Percentiles rank a stretch among this genome's conserved stretches.
These are phyloP conservation scores for Flueggea neowawraea DNA, from an alignment of 441 rosid species.

Conservation along the genomic window DNA sequence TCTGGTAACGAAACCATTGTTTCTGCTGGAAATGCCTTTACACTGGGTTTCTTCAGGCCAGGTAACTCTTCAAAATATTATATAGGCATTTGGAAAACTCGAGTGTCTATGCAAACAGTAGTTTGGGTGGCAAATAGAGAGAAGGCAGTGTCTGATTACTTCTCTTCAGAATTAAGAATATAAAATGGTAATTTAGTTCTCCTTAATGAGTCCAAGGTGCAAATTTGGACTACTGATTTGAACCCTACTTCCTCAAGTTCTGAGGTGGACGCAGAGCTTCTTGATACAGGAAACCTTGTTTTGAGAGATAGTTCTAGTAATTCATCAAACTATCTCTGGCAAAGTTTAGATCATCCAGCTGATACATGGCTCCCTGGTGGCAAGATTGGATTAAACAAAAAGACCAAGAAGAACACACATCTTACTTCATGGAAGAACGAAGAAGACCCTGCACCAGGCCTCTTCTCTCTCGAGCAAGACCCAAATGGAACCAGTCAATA, in stretches of 20 bases:
- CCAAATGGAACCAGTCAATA: constrained; percentile 47
- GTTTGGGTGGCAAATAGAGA: constrained; percentile 55
- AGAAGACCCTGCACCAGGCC: constrained; percentile 65
- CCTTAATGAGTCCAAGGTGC: constrained; percentile 27
- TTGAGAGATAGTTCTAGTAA: constrained; percentile 26
- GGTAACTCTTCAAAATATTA: constrained; percentile 46
- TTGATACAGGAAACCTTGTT: constrained; percentile 56
- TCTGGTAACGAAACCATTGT: constrained; percentile 36
- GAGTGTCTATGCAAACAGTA: constrained; percentile 22
- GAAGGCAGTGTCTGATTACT: constrained; percentile 19
- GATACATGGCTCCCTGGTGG: constrained; percentile 73
- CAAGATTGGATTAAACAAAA: constrained; percentile 43
- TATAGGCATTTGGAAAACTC: constrained; percentile 64
- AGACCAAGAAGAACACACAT: constrained; percentile 21
- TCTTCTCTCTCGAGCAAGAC: constrained; percentile 60
- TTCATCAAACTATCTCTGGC: constrained; percentile 41
- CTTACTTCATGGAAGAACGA: constrained; percentile 59
- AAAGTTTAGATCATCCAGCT: constrained; percentile 59
- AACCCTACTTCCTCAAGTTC: constrained; percentile 23
- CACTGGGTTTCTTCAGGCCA: constrained; percentile 47
- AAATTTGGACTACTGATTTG: constrained; percentile 54
- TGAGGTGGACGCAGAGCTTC: constrained; percentile 38
- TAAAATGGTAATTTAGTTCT: constrained; percentile 40
- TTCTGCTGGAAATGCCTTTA: constrained; percentile 25
- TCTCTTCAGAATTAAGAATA: constrained; percentile 24